Evolutionary conservation across 2,329 filamentous ascomycete genomes (phyloP), one percentile per base, ranked within the genome.

Genomic region (Alternaria ventricosa): DNA sequence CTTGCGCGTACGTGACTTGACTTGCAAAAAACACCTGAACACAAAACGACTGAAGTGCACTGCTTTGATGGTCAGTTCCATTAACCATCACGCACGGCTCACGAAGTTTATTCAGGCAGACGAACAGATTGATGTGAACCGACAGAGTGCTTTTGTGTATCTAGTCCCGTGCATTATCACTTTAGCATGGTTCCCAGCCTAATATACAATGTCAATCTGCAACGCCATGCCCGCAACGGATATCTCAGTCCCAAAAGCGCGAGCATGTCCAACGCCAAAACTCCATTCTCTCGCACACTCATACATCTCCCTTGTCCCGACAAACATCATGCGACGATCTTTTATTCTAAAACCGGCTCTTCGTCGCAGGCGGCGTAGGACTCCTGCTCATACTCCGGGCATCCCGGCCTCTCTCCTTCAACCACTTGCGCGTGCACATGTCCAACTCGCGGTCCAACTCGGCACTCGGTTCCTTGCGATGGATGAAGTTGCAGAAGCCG

Each of bases 401-500:
- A 82, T 97, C 95, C 73, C 92, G 86, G 20, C 94, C 95, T 65
- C 93, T 87, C 82, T 89, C 83, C 84, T 92, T 92, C 78, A 98
- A 84, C 94, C 95, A 98, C 86, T 98, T 98, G 88, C 97, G 97
- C 67, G 95, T 98, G 74, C 89, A 89, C 71, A 98, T 86, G 67
- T 92, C 89, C 72, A 99, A 81, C 72, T 99, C 96, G 68, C 91
- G 85, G 66, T 99, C 96, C 73, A 99, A 84, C 83, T 98, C 95
- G 11, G 93, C 85, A 71, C 88, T 89, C 5, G 96, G 96, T 79
- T 98, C 96, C 86, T 99, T 99, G 77, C 96, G 89, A 81, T 99
- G 96, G 70, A 99, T 99, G 81, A 99, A 99, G 82, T 99, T 99
- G 87, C 96, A 99, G 85, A 98, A 98, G 30, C 96, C 96, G 67